Base-by-base conservation (phyloP, 352 stramenopile species). In the Globisporangium yorkense region DNA sequence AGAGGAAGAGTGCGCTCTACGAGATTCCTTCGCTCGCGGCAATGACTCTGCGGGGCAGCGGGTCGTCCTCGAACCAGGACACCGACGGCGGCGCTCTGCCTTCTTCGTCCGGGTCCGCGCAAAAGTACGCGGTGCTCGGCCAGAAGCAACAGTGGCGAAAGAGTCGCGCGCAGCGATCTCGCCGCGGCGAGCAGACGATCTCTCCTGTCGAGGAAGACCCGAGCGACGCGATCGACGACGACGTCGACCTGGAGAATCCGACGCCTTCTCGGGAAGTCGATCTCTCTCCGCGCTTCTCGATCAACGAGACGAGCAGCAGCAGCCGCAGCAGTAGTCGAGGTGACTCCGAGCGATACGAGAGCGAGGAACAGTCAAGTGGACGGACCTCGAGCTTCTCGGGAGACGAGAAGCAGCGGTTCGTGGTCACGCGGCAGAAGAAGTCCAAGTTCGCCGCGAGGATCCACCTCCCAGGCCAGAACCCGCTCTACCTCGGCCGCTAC, bases 81-180 rank as follows among this genome's bases (percentile, higher is more conserved):
- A 4, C 20, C 29, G 49, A 39, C 29, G 20, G n/a, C 51, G 7
- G 21, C 2, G 1, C 16, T 7, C 41, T 21, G 41, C 41, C n/a
- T 6, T 24, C 41, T 46, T n/a, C 41, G 3, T 62, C 63, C 49
- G 44, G 2, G 5, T 55, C 45, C 0, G 41, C 63, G 18, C 54
- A 55, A 6, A 85, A 82, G 49, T 83, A 75, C 54, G 70, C 68
- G 1, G 72, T 87, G 18, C 61, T 89, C 0, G 77, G 79, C 0
- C 79, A 88, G 50, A 89, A 89, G 50, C 68, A 86, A 18, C 68
- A 85, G 48, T 89, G 79, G 79, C 63, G 77, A 3, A 79, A 77
- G 39, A 62, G 49, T 40, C 75, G 78, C 7, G 54, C 70, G 3
- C 64, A 76, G 37, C 66, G 77, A 43, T 69, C 67, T 5, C 63